Base-by-base conservation (phyloP, 2,329 filamentous ascomycete genomes). In the Lasiodiplodia sp. region DNA sequence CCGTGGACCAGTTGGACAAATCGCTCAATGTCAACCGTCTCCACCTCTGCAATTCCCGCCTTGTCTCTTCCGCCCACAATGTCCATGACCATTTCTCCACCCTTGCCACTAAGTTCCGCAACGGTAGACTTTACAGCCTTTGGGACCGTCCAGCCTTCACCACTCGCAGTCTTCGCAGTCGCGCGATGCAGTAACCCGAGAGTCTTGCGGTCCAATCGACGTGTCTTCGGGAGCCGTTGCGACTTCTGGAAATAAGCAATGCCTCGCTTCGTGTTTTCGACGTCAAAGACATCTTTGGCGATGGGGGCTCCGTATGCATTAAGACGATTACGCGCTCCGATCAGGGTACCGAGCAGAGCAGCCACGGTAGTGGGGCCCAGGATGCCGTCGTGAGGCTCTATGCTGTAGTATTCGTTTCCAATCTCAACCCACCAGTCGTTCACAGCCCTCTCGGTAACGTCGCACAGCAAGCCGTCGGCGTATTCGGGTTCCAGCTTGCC, bases 391-490 rank as follows among this genome's bases (percentile, higher is more conserved):
- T 91, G 92, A 1, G 96, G 95, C 78, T 98, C 96, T 40, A 94
- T 88, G 67, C 95, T 96, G 83, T 95, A 97, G 75, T 96, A 91
- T 72, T 98, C 95, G 0, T 90, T 91, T 1, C 96, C 96, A 69
- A 97, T 91, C 75, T 97, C 93, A 1, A 92, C 90, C 96, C 96
- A 98, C 96, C 96, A 99, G 78, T 97, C 92, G 70, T 90, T 91
- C 73, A 98, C 89, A 1, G 94, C 93, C 70, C 87, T 90, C 78
- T 99, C 96, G 0, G 96, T 98, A 53, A 96, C 86, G 81, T 99
- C 96, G 78, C 96, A 99, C 3, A 99, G 86, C 28, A 97, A 82
- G 0, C 96, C 96, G 75, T 99, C 96, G 8, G 93, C 92, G 77
- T 97, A 98, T 72, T 94, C 92, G 37, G 91, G 87, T n/a, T 92